These are phyloP conservation scores for Arachis hypogaea DNA, from an alignment of 306 rosid genomes.

Conservation along the genomic window DNA sequence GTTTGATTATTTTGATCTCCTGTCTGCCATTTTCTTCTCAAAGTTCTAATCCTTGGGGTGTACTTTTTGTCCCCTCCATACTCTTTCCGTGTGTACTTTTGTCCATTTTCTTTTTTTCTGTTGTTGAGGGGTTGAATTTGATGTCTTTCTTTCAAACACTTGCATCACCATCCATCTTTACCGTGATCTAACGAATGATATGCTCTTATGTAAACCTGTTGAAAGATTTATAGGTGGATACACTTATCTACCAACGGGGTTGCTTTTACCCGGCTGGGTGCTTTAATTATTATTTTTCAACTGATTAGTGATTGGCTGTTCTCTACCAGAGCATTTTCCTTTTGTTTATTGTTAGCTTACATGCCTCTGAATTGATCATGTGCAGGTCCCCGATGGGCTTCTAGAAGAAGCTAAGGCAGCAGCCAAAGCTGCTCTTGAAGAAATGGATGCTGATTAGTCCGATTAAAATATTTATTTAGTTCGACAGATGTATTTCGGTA, in stretches of 20 bases:
- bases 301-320: not conserved
- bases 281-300: not conserved
- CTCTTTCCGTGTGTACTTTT: too few relatives aligned
- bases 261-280: not conserved
- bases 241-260: not conserved
- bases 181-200: too few relatives aligned
- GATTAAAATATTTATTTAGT: not conserved
- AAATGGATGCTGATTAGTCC: constrained; percentile 90
- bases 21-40: not conserved
- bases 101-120: too few relatives aligned
- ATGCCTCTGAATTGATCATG: constrained; percentile 13
- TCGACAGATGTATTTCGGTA: constrained; percentile 30
- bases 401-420: constrained; percentile 87
- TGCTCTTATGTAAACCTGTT: not conserved
- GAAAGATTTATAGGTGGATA: not conserved
- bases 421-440: constrained; percentile 93
- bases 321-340: not conserved
- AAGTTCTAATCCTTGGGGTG: not conserved
- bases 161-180: too few relatives aligned
- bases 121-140: not conserved
- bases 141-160: not conserved
- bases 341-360: not conserved
- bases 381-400: constrained; percentile 82
- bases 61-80: too few relatives aligned
- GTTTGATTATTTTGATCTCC: not conserved